Evolutionary conservation across 2,329 filamentous ascomycete species (phyloP).

Genomic region (Fusarium sororula): DNA sequence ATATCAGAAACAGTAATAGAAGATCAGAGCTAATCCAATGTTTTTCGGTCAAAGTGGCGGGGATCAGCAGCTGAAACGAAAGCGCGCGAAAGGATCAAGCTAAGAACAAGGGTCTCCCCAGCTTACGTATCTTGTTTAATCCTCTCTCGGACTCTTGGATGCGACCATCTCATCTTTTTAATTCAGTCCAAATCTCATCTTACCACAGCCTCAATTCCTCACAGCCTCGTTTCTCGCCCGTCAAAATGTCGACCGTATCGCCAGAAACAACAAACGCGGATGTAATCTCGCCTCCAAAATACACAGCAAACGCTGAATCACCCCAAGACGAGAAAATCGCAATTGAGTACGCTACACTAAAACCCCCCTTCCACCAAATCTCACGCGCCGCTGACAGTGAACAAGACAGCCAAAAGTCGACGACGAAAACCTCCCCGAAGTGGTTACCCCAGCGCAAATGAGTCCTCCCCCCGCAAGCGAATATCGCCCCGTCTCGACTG

Average conservation of each 20-base stretch:
- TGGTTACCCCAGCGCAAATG: conserved; percentile 19
- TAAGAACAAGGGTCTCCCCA: neutral
- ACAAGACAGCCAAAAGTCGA: conserved; percentile 13
- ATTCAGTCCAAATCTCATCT: neutral
- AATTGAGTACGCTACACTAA: conserved; percentile 2
- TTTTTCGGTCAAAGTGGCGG: neutral
- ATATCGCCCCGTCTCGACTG: neutral
- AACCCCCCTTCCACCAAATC: too few species aligned
- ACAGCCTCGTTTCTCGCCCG: neutral
- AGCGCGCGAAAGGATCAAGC: neutral
- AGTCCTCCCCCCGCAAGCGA: conserved; percentile 2
- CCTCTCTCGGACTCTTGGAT: neutral
- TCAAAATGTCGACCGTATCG: conserved; percentile 16
- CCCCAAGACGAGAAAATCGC: conserved; percentile 37
- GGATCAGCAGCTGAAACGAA: conserved; percentile 7
- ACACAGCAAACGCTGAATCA: conserved; percentile 1
- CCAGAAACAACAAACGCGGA: conserved; percentile 14
- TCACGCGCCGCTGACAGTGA: neutral
- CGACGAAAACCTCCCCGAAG: conserved; percentile 40
- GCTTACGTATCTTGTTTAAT: conserved; percentile 6
- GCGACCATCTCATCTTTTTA: neutral
- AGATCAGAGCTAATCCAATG: neutral
- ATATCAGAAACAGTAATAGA: fast-evolving
- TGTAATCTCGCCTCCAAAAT: conserved; percentile 36
- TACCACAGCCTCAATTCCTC: neutral